Evolutionary conservation across 768 basidiomycete species (phyloP).

Genomic region (Basidioascus undulatus): DNA sequence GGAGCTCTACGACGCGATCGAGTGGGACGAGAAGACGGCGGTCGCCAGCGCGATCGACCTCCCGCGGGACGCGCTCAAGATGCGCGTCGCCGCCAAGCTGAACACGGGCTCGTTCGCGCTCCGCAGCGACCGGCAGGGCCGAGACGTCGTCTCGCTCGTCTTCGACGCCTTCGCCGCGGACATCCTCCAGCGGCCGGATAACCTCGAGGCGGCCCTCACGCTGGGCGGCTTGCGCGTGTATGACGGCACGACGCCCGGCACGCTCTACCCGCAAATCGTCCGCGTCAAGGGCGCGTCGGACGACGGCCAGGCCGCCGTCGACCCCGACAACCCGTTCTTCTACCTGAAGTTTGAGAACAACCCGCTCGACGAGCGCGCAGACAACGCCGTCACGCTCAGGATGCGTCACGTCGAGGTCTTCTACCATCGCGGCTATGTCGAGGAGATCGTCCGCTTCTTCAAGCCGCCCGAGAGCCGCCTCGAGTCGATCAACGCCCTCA

Average conservation of each 20-base stretch:
- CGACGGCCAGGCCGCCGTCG: conserved; percentile 8
- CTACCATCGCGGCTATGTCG: conserved; percentile 80
- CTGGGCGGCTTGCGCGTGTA: conserved; percentile 67
- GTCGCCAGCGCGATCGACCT: conserved; percentile 42
- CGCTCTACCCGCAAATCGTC: conserved; percentile 73
- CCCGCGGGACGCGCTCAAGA: conserved; percentile 55
- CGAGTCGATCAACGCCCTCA: conserved; percentile 77
- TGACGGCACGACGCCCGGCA: conserved; percentile 64
- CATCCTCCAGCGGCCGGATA: conserved; percentile 61
- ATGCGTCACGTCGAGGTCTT: conserved; percentile 94
- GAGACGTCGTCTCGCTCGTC: conserved; percentile 60
- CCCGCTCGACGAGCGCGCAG: conserved; percentile 73
- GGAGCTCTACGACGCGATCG: conserved; percentile 68
- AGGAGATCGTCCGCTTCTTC: conserved; percentile 74
- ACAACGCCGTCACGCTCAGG: conserved; percentile 63
- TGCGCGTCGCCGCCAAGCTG: conserved; percentile 48
- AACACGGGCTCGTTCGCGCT: conserved; percentile 72
- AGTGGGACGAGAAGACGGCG: conserved; percentile 70
- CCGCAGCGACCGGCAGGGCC: conserved; percentile 30
- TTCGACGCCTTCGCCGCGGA: conserved; percentile 71
- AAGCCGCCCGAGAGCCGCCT: conserved; percentile 82
- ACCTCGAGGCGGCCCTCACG: conserved; percentile 60
- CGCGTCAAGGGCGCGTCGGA: conserved; percentile 35
- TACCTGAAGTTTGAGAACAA: conserved; percentile 75
- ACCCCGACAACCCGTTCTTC: conserved; percentile 37